Evolutionary conservation across 352 stramenopile species (phyloP).

Genomic region (Globisporangium parvum): DNA sequence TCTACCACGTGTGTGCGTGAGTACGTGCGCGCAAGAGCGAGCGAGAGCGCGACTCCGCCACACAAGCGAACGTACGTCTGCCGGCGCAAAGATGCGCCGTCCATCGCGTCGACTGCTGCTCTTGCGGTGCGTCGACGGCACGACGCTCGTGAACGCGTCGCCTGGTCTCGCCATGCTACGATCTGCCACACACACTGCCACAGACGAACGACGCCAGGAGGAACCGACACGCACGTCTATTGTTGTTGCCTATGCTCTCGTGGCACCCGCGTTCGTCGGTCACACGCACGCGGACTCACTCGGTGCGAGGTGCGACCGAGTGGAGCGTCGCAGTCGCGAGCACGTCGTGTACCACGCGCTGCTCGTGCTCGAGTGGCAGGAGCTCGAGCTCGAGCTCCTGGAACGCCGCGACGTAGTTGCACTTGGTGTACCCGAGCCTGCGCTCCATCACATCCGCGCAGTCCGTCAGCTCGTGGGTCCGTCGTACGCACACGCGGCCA

Average conservation of each 20-base stretch:
- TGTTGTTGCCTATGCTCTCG: no score
- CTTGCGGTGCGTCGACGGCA: not conserved
- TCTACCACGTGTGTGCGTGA: constrained; percentile 13
- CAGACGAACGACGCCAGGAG: no score
- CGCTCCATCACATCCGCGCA: not conserved
- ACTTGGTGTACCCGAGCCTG: constrained; percentile 73
- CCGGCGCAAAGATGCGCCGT: constrained; percentile 28
- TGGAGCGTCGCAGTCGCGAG: constrained; percentile 30
- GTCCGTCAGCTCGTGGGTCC: no score
- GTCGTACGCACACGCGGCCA: no score
- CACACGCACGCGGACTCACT: no score
- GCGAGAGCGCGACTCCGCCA: not conserved
- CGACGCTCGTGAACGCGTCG: constrained; percentile 7
- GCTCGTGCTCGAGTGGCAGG: constrained; percentile 27
- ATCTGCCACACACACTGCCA: no score
- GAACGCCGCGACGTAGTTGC: constrained; percentile 84
- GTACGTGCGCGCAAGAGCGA: not conserved
- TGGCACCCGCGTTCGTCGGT: no score
- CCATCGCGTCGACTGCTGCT: constrained; percentile 15
- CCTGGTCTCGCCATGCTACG: constrained; percentile 1
- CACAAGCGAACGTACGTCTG: constrained; percentile 19
- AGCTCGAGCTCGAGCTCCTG: constrained; percentile 78
- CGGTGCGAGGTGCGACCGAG: constrained; percentile 9
- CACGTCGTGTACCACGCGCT: constrained; percentile 34
- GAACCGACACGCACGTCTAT: no score